A percentile compares a stretch with the other conserved stretches of the same genome.
phyloP scores from a whole-genome alignment of 2,329 filamentous ascomycete species.

The Zasmidium citrigriseum region DNA sequence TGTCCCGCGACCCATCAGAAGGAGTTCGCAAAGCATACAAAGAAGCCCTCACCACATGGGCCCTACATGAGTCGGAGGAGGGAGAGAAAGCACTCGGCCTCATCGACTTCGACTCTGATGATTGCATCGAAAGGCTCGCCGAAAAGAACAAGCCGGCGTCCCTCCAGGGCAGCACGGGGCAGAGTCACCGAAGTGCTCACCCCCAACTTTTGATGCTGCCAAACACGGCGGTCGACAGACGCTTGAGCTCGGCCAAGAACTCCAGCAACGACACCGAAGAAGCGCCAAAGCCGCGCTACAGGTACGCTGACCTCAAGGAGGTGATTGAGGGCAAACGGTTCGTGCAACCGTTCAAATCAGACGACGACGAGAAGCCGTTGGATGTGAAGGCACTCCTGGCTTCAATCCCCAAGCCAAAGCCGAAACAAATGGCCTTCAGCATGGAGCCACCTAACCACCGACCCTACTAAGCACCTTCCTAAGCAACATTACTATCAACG shows the following conservation, averaged over 20 bases:
- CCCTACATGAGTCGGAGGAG: constrained; percentile 45
- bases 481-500: no score
- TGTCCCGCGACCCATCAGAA: constrained; percentile 76
- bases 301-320: constrained; percentile 23
- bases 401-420: not conserved
- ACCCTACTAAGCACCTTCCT: not conserved
- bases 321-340: constrained; percentile 22
- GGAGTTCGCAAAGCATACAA: constrained; percentile 82
- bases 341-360: constrained; percentile 5
- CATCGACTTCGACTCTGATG: constrained; percentile 26
- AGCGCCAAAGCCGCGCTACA: constrained; percentile 11
- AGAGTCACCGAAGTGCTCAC: constrained; percentile 22
- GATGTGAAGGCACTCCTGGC: constrained; percentile 14
- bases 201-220: constrained; percentile 26
- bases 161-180: constrained; percentile 21
- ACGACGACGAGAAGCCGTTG: constrained; percentile 7
- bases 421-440: not conserved
- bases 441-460: not conserved
- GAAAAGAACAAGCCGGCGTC: constrained; percentile 23
- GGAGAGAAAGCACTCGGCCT: constrained; percentile 25
- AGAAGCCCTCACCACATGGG: constrained; percentile 81
- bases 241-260: constrained; percentile 22
- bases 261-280: constrained; percentile 12
- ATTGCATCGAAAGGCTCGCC: constrained; percentile 24
- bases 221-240: constrained; percentile 19